phyloP scores from a whole-genome alignment of 2,329 filamentous ascomycete species.

The Tolypocladium guangdongense region DNA sequence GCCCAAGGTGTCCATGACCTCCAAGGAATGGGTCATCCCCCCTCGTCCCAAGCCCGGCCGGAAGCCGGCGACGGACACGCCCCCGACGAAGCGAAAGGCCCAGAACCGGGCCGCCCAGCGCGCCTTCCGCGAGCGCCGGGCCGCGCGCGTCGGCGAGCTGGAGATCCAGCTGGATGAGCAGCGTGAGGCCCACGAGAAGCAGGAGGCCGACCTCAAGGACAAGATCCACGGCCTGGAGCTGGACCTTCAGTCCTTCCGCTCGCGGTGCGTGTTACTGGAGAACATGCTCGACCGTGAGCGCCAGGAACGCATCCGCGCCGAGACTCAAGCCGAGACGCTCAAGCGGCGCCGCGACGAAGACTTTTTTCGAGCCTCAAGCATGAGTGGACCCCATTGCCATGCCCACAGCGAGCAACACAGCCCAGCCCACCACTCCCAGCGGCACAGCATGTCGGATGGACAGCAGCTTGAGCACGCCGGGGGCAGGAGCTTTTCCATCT shows the following conservation, averaged over 20 bases:
- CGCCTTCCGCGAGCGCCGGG: constrained; percentile 78
- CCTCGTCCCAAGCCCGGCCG: constrained; percentile 81
- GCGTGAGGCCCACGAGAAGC: constrained; percentile 44
- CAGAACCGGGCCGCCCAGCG: constrained; percentile 90
- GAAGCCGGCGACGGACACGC: constrained; percentile 88
- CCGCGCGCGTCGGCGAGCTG: constrained; percentile 69
- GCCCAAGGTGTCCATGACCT: constrained; percentile 53
- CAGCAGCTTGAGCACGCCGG: constrained; percentile 12
- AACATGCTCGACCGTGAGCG: constrained; percentile 50
- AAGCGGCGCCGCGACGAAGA: constrained; percentile 19
- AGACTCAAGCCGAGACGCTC: constrained; percentile 27
- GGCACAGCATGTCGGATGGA: constrained; percentile 16
- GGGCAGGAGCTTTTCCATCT: constrained; percentile 39
- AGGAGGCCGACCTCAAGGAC: constrained; percentile 45
- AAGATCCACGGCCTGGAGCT: constrained; percentile 48
- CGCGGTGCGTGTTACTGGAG: constrained; percentile 51
- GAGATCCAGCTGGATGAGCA: constrained; percentile 56
- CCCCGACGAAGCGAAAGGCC: constrained; percentile 84
- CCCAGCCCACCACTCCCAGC: constrained; percentile 13
- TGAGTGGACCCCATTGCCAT: constrained; percentile 13
- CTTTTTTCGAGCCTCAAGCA: constrained; percentile 15
- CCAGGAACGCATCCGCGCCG: constrained; percentile 32
- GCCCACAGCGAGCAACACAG: constrained; percentile 16
- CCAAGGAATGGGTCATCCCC: constrained; percentile 77
- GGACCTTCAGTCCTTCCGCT: constrained; percentile 55